Evolutionary conservation across 2,329 filamentous ascomycete species (phyloP).

Genomic region (Exophiala spinifera): DNA sequence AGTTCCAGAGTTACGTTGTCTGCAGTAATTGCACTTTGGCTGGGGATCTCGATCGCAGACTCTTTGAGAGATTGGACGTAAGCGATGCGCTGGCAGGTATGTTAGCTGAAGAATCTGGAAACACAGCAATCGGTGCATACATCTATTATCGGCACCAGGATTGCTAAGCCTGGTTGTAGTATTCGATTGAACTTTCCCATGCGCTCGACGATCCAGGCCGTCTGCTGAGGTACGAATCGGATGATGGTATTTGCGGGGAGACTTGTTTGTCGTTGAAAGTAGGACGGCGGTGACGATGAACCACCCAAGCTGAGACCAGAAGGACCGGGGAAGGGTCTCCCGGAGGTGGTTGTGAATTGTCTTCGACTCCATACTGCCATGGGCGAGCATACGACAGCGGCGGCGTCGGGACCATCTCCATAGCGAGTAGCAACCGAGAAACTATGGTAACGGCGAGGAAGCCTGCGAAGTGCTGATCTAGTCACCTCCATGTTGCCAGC

Average conservation of each 20-base stretch:
- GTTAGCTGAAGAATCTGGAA: conserved; percentile 3
- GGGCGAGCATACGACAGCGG: conserved; percentile 21
- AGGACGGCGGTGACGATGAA: conserved; percentile 60
- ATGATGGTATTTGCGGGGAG: conserved; percentile 92
- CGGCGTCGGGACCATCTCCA: conserved; percentile 1
- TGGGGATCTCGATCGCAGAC: conserved; percentile 91
- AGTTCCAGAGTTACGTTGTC: conserved; percentile 97
- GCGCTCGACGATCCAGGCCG: conserved; percentile 98
- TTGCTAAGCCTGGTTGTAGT: conserved; percentile 82
- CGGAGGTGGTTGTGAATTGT: conserved; percentile 24
- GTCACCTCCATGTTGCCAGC: conserved; percentile 15
- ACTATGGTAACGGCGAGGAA: conserved; percentile 9
- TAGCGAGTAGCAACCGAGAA: conserved; percentile 5
- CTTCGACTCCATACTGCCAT: conserved; percentile 27
- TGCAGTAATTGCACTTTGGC: conserved; percentile 94
- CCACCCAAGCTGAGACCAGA: conserved; percentile 33
- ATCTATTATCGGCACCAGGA: conserved; percentile 87
- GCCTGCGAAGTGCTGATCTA: conserved; percentile 6
- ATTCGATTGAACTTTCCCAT: conserved; percentile 98
- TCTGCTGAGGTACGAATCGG: conserved; percentile 98
- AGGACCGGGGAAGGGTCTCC: conserved; percentile 29
- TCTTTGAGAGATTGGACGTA: conserved; percentile 99
- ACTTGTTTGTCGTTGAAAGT: conserved; percentile 64
- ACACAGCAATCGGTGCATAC: conserved; percentile 10
- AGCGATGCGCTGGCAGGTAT: conserved; percentile 64